A percentile compares a stretch with the other conserved stretches of the same genome.
Evolutionary conservation across 371 early-diverging fungal species (phyloP).

Genomic region (Mucor mucedo): DNA sequence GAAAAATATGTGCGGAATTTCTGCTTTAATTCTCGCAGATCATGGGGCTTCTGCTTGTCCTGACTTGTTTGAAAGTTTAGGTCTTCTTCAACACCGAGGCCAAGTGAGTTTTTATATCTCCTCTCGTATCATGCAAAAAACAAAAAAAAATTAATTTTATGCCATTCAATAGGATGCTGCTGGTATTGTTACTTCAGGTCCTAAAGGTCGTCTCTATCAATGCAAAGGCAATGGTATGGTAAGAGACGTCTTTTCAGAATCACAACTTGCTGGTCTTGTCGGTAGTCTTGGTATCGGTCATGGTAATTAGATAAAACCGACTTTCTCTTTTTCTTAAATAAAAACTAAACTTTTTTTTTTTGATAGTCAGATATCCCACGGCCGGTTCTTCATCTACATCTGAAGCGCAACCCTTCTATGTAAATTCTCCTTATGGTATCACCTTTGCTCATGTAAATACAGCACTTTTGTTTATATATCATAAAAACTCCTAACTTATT

Average conservation of each 20-base stretch:
- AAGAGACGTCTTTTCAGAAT: conserved; percentile 89
- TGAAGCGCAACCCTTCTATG: conserved; percentile 98
- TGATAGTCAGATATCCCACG: conserved; percentile 94
- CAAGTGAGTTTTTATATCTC: conserved; percentile 70
- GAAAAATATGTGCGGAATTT: conserved; percentile 90
- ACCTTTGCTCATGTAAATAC: conserved; percentile 90
- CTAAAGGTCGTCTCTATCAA: conserved; percentile 94
- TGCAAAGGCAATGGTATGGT: conserved; percentile 99
- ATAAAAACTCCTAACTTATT: not conserved
- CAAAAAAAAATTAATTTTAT: conserved; percentile 3
- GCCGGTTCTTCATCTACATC: conserved; percentile 93
- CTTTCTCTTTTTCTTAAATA: too few species aligned
- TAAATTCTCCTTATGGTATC: conserved; percentile 97
- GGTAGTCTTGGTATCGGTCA: conserved; percentile 97
- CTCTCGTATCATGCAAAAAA: conserved; percentile 1
- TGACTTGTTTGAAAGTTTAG: conserved; percentile 92
- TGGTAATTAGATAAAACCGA: conserved; percentile 57
- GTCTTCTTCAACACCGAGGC: conserved; percentile 95
- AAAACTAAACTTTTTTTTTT: too few species aligned
- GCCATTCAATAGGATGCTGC: conserved; percentile 86
- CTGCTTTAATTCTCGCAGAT: conserved; percentile 86
- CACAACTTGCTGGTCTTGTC: conserved; percentile 74
- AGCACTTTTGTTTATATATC: not conserved
- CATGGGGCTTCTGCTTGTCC: conserved; percentile 72
- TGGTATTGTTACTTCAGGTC: conserved; percentile 96